Base-by-base conservation (phyloP, 768 basidiomycete genomes). In the Calocybe gangraenosa region DNA sequence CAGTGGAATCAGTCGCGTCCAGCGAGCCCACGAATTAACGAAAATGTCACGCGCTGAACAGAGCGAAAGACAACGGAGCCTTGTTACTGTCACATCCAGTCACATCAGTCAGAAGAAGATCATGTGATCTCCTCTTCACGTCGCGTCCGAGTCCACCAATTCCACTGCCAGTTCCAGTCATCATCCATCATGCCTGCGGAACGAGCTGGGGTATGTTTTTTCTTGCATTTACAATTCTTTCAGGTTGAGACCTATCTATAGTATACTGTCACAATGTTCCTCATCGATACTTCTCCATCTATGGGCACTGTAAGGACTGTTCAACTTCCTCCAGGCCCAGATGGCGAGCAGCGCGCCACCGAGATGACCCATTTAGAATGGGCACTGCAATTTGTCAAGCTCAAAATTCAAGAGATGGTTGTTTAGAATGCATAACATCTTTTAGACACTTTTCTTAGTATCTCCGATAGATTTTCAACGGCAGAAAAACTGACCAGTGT, bases 381-480 rank as follows among this genome's bases (percentile, higher is more conserved):
- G 77, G 74, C 78, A 1, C 72, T 95, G 36, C 87, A 92, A 58
- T 96, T 84, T 58, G 88, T 90, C 13, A 91, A 89, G 61, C 76
- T 92, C 52, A 92, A 92, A 63, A 77, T 94, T 25, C 91, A 95
- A 59, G 88, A 94, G 49, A 92, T 95, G 85, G 90, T 89, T 6
- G 6, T 14, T 46, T 13, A 13, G 15, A 10, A 18, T 40, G 15
- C 35, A 4, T 13, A 31, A 17, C 14, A 42, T 40, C 36, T 18
- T 25, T 9, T 1, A 6, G 14, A 14, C n/a, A 21, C 10, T 22
- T 18, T 17, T 32, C 13, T 32, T 42, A 42, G 48, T 31, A 21
- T 45, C 42, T 22, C 33, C 36, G 20, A 14, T 51, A 98, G 94
- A 92, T 97, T 53, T 92, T 83, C 59, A 81, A 87, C 53, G 88